Conservation (phyloP, 345 rosid genomes). For the Eucalyptus curtisii region DNA sequence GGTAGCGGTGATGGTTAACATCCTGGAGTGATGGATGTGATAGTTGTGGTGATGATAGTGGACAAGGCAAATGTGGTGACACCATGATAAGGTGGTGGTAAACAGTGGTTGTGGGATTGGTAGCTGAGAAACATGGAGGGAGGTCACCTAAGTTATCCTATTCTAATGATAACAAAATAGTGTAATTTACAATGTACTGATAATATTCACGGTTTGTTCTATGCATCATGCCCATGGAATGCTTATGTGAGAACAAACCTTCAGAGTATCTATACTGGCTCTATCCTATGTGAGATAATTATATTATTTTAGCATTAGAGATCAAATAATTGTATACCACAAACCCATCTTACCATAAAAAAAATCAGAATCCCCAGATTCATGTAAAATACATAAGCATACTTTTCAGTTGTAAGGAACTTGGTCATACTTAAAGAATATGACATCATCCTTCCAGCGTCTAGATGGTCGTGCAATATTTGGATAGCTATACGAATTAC, state of each 20-base stretch:
- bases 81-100: background rate
- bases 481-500: background rate
- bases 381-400: background rate
- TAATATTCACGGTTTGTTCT: background rate
- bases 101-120: background rate
- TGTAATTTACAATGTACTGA: background rate
- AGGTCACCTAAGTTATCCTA: background rate
- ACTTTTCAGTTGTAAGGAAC: background rate
- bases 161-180: background rate
- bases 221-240: background rate
- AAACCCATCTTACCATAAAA: background rate
- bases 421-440: background rate
- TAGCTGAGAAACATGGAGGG: background rate
- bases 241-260: background rate
- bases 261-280: background rate
- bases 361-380: background rate
- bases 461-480: background rate
- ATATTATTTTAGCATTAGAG: background rate
- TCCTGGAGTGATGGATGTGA: background rate
- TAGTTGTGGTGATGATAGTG: background rate
- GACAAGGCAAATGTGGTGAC: background rate
- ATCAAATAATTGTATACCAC: background rate
- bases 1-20: background rate
- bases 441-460: background rate
- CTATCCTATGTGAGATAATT: background rate